These are phyloP conservation scores for Solanum peruvianum DNA, from an alignment of 257 asterid species.

Conservation along the genomic window DNA sequence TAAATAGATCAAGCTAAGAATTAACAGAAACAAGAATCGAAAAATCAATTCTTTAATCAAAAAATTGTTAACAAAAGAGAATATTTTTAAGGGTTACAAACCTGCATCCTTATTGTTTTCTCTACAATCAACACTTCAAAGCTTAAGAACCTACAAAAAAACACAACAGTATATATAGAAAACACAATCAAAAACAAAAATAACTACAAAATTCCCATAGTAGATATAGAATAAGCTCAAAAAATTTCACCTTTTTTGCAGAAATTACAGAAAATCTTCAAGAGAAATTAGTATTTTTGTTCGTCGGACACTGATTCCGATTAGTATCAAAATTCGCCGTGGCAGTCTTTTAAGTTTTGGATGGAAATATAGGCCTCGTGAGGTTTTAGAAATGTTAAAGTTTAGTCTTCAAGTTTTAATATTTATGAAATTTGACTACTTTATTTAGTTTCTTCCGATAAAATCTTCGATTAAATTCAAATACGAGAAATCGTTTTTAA, in stretches of 20 bases:
- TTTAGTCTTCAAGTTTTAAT: background rate
- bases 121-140: background rate
- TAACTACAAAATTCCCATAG: background rate
- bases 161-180: background rate
- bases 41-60: background rate
- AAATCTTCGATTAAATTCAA: background rate
- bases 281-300: background rate
- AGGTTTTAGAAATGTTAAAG: background rate
- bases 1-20: background rate
- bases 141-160: background rate
- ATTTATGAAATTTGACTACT: background rate
- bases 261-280: background rate
- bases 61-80: background rate
- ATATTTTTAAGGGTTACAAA: background rate
- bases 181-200: background rate
- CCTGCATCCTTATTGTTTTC: background rate
- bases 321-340: background rate
- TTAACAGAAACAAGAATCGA: background rate
- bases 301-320: background rate
- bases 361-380: background rate
- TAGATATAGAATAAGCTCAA: background rate
- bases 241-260: background rate
- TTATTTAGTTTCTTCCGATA: background rate
- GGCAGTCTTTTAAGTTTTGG: background rate
- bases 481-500: background rate